phyloP scores from a whole-genome alignment of 331 rosid genomes.

The Quercus tomentella region DNA sequence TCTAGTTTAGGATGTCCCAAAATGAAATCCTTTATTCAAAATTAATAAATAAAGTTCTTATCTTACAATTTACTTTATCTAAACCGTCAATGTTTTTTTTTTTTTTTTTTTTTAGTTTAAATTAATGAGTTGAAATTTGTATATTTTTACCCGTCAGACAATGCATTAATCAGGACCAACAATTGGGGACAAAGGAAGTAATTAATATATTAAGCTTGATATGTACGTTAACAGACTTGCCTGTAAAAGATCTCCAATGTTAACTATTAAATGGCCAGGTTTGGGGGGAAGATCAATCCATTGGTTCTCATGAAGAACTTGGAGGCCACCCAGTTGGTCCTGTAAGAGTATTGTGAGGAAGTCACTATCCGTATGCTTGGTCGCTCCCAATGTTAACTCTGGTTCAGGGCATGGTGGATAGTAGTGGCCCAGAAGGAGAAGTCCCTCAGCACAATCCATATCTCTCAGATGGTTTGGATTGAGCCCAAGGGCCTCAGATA shows the following conservation, averaged over 20 bases:
- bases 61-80: too few relatives aligned
- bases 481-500: conserved; percentile 27
- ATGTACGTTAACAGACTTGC: conserved; percentile 6
- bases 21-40: too few relatives aligned
- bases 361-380: conserved; percentile 23
- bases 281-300: conserved; percentile 23
- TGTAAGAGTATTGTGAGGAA: conserved; percentile 30
- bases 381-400: conserved; percentile 19
- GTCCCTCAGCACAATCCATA: background rate
- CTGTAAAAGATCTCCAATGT: conserved; percentile 25
- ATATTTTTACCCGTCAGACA: too few relatives aligned
- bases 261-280: conserved; percentile 22
- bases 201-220: background rate
- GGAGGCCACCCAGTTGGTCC: conserved; percentile 30
- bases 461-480: background rate
- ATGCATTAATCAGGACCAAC: background rate
- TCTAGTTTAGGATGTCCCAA: too few relatives aligned
- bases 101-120: too few relatives aligned
- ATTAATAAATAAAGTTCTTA: too few relatives aligned
- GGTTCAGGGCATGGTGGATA: conserved; percentile 31
- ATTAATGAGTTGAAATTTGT: too few relatives aligned
- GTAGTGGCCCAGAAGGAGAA: conserved; percentile 9
- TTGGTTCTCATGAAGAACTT: conserved; percentile 15
- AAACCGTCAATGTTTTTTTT: too few relatives aligned
- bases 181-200: background rate